Conservation (phyloP, 495 filamentous ascomycete genomes). For the Pyrenula massariospora region DNA sequence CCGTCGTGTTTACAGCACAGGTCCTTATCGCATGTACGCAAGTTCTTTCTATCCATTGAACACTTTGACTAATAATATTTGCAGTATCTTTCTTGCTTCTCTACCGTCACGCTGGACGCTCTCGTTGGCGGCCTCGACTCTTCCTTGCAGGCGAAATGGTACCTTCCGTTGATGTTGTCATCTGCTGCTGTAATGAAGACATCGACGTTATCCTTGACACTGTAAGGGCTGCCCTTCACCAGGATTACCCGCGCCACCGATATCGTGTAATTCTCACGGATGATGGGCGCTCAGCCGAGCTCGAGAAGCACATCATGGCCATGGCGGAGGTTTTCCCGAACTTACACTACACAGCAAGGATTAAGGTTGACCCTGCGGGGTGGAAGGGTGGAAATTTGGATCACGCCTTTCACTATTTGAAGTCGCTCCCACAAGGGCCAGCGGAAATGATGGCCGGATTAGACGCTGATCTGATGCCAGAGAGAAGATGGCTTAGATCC, state of each 20-base stretch:
- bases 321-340: slow-evolving; percentile 9
- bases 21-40: no score
- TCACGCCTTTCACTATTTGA: slow-evolving; percentile 29
- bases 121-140: no score
- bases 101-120: no score
- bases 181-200: slow-evolving; percentile 39
- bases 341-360: no score
- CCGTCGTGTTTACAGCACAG: no score
- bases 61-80: no score
- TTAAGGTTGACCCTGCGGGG: slow-evolving; percentile 26
- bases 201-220: slow-evolving; percentile 43
- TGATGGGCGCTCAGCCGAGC: slow-evolving; percentile 26
- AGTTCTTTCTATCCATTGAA: no score
- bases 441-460: slow-evolving; percentile 37
- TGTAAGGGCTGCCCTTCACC: slow-evolving; percentile 27
- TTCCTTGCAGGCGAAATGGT: slow-evolving; percentile 29
- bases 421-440: slow-evolving; percentile 22
- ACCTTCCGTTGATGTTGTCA: slow-evolving; percentile 38
- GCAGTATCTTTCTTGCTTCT: no score
- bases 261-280: slow-evolving; percentile 40
- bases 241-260: slow-evolving; percentile 36
- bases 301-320: slow-evolving; percentile 19
- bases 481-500: slow-evolving; percentile 38
- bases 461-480: slow-evolving; percentile 50
- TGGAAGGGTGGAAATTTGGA: slow-evolving; percentile 48